Evolutionary conservation across 2,329 filamentous ascomycete genomes (phyloP), one percentile per base, ranked within the genome.

Genomic region (Diaporthe citriasiana): DNA sequence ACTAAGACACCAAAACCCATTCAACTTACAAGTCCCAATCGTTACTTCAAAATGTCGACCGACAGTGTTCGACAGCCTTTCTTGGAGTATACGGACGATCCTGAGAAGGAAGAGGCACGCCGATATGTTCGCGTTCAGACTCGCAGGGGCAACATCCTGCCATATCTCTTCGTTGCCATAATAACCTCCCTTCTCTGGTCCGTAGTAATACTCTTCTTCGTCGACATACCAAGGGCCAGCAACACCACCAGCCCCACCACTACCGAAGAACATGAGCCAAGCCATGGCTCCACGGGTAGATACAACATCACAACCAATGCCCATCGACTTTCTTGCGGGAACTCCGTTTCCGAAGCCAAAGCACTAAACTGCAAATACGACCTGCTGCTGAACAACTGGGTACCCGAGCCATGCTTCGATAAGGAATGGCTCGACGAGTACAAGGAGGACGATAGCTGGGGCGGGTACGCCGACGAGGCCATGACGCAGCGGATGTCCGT

Each of bases 331-430:
- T 59, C 53, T 13, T 80, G 79, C 63, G 78, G 78, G 30, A 76
- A 66, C 68, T 75, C 79, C 7, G 72, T 75, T 3, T 35, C 70
- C 45, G 75, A 77, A 30, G 79, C 79, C 3, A 74, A 68, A 22
- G 69, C 72, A 3, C 51, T 59, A 2, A 75, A 75, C 5, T 80
- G 79, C 77, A 74, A 68, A 27, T 80, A 79, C 69, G 79, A 80
- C 57, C 76, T 79, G 9, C 72, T 80, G 0, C 38, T 79, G 15
- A 80, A 80, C 71, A 76, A 78, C 50, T 80, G 78, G 78, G 77
- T 80, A 12, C 79, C 78, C 1, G 74, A 70, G 8, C 66, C 71
- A 3, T 73, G 71, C 63, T 73, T 53, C 45, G 77, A 79, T 66
- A 72, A 73, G 22, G 78, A 79, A 33, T 78, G 70, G 25, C 71